Evolutionary conservation across 75 land plant species (phyloP).

Genomic region (Larix kaempferi): DNA sequence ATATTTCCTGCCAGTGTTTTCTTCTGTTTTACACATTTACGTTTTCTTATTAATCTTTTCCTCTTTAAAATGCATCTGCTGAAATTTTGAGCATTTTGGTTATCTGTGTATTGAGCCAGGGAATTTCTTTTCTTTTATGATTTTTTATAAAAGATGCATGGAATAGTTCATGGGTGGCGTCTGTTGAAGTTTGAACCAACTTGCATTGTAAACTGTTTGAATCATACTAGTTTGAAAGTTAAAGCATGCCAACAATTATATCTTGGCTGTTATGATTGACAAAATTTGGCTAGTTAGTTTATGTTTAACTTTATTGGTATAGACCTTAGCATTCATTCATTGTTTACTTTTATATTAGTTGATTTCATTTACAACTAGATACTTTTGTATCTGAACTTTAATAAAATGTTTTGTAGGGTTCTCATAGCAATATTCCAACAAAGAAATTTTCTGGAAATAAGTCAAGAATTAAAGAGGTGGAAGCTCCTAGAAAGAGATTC

Average conservation of each 20-base stretch:
- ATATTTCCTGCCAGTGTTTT: background rate
- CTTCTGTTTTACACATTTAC: background rate
- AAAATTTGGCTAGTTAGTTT: too few species aligned
- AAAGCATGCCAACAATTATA: background rate
- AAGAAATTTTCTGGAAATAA: too few species aligned
- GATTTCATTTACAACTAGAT: too few species aligned
- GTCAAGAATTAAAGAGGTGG: too few species aligned
- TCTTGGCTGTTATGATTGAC: too few species aligned
- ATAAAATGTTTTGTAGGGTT: too few species aligned
- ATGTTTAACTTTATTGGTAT: too few species aligned
- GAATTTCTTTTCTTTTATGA: background rate
- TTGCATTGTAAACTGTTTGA: background rate
- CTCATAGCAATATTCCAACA: too few species aligned
- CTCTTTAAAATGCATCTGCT: background rate
- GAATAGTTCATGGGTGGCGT: background rate
- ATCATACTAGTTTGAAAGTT: background rate
- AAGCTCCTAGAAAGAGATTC: too few species aligned
- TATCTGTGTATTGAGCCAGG: background rate
- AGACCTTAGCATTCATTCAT: too few species aligned
- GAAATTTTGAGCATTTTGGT: background rate
- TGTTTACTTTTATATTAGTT: too few species aligned
- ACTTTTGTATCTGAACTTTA: too few species aligned
- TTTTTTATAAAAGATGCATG: background rate
- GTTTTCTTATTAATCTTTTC: background rate
- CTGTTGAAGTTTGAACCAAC: background rate